Conservation (phyloP, 768 basidiomycete genomes). For the Albatrellus ellisii region DNA sequence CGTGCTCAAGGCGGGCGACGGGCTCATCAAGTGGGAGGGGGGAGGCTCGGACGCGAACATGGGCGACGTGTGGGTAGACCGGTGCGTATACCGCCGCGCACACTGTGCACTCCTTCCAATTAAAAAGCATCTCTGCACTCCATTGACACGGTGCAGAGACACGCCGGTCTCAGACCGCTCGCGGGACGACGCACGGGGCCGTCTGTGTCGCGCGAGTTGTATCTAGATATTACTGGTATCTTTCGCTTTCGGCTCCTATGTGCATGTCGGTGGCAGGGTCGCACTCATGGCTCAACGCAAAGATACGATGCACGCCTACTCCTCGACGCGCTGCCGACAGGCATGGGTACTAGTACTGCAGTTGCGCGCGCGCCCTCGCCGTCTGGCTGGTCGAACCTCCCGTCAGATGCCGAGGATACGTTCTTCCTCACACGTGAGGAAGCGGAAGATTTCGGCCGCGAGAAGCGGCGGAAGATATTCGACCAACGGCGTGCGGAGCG, state of each 20-base stretch:
- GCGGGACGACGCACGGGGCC: background rate
- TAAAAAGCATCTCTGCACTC: background rate
- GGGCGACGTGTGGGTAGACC: slow-evolving; percentile 59
- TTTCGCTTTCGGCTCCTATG: slow-evolving; percentile 12
- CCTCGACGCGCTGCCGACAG: slow-evolving; percentile 34
- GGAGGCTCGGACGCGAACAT: background rate
- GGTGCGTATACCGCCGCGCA: slow-evolving; percentile 38
- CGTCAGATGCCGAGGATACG: slow-evolving; percentile 76
- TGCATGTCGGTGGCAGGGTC: background rate
- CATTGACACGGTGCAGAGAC: background rate
- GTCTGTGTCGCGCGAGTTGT: background rate
- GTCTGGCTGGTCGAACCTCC: slow-evolving; percentile 71
- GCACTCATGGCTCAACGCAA: slow-evolving; percentile 5
- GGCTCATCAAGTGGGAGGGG: slow-evolving; percentile 19
- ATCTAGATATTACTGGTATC: background rate
- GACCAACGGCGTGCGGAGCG: slow-evolving; percentile 51
- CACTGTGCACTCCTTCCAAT: background rate
- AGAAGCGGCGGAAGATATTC: slow-evolving; percentile 52
- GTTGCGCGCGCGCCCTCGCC: slow-evolving; percentile 27
- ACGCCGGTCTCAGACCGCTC: background rate
- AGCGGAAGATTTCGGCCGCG: slow-evolving; percentile 46
- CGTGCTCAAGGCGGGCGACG: slow-evolving; percentile 17
- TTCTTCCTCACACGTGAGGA: slow-evolving; percentile 69
- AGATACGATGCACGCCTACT: slow-evolving; percentile 79
- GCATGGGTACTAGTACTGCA: slow-evolving; percentile 7